Base-by-base conservation (phyloP, 371 early-diverging fungal genomes). In the Actinomortierella wolfii region DNA sequence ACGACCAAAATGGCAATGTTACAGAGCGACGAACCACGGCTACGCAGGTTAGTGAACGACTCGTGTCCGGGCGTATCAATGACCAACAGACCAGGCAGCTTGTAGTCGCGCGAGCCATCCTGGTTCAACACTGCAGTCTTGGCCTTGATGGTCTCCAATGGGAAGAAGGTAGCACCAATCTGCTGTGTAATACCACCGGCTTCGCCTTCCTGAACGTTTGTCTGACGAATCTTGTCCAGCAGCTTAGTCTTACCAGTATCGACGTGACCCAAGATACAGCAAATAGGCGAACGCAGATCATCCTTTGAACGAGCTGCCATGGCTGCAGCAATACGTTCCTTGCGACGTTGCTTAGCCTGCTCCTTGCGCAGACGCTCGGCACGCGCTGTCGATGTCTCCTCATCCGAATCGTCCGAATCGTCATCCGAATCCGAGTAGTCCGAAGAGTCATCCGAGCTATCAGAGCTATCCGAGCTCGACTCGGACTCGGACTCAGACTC, bases 41-140 rank as follows among this genome's bases (percentile, higher is more conserved):
- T 91, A 61, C 99, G 86, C 79, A 99, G 81, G 86, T 99, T 99
- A 51, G 98, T 93, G 83, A 99, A 99, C 57, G 98, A 97, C 78
- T 99, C 99, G 94, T 99, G 99, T 61, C 99, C 99, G 23, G 99
- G 99, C 2, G 99, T 99, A 82, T 99, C 99, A 68, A 99, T 99
- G 60, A 99, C 85, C 64, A 99, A 83, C 40, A 99, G 84, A 76
- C 99, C 99, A 26, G 99, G 99, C 25, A 99, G 83, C 74, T 95
- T 95, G 77, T 85, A 79, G 43, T 81, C 81, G 50, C 82, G 73
- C 62, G 79, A 78, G 34, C 85, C 84, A 40, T 71, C 78, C 67
- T 70, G 74, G 73, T 76, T 70, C 61, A 98, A 79, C 23, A 89
- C 85, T 1, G 88, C 88, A 18, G 97, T 97, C 84, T 98, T 98